Base-by-base conservation (phyloP, 345 rosid species). In the Toxicodendron radicans region DNA sequence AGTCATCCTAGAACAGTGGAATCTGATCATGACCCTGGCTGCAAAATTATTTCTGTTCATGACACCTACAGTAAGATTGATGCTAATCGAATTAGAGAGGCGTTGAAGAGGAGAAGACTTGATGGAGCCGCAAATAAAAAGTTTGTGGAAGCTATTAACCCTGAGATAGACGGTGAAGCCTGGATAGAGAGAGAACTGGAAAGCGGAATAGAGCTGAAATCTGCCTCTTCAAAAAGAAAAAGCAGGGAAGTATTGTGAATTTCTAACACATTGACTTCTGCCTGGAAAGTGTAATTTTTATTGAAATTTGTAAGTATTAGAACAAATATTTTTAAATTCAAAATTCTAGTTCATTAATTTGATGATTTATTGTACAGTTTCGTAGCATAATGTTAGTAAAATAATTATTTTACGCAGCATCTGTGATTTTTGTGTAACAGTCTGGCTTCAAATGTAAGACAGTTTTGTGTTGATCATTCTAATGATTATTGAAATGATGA, bases 171-270 rank as follows among this genome's bases (percentile, higher is more conserved):
- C 43, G 58, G 41, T 20, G 81, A 79, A 57, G 76, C 81, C 62
- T 77, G 85, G 81, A 83, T 79, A 61, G 79, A 79, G 72, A 74
- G 75, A 33, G 75, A 79, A 76, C 83, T 82, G 66, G 85, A 82
- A 56, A 68, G 33, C 6, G 83, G 80, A 30, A 77, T 79, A 74
- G 83, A 74, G 57, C 51, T 79, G 75, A 81, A 72, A 52, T 45
- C 73, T 58, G 58, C 70, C 33, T 23, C 76, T 66, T 72, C 62
- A 5, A 13, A 24, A n/a, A 78, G 59, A 62, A 77, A 71, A 35
- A 66, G 66, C 1, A 76, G 61, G 58, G 10, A 64, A 32, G 70
- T 7, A 13, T 58, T 73, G 80, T 51, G 45, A 73, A 18, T 66
- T 67, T 59, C 48, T 18, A 35, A 43, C 66, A 6, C 20, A 20